These are phyloP conservation scores for Sporothrix dimorphospora DNA, from an alignment of 2,329 filamentous ascomycete genomes.

Conservation along the genomic window DNA sequence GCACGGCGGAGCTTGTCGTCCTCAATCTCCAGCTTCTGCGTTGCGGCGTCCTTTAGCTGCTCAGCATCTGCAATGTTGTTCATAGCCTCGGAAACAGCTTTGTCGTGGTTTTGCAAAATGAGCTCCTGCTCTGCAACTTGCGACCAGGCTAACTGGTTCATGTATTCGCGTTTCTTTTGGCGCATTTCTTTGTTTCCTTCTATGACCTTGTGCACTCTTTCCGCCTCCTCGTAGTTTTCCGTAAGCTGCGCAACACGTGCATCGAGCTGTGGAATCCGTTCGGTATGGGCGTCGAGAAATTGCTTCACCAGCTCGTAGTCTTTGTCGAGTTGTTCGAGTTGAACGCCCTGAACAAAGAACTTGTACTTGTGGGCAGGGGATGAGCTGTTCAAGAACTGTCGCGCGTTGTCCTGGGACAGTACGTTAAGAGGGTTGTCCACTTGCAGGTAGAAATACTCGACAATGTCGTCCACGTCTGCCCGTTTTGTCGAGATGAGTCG, in stretches of 20 bases:
- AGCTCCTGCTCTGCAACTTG: conserved; percentile 79
- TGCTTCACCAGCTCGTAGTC: conserved; percentile 87
- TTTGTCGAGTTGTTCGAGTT: conserved; percentile 86
- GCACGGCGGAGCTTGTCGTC: conserved; percentile 51
- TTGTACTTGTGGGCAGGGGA: conserved; percentile 87
- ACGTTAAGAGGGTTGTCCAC: conserved; percentile 97
- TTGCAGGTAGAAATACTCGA: conserved; percentile 89
- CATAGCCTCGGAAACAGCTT: conserved; percentile 45
- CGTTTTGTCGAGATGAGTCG: conserved; percentile 80
- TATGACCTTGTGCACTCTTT: conserved; percentile 65
- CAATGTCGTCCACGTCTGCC: conserved; percentile 85
- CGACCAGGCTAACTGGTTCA: conserved; percentile 78
- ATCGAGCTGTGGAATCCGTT: conserved; percentile 62
- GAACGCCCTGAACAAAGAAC: conserved; percentile 93
- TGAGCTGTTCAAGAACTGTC: conserved; percentile 88
- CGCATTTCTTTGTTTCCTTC: conserved; percentile 69
- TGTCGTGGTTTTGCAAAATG: conserved; percentile 45
- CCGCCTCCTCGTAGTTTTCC: conserved; percentile 61
- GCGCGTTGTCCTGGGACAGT: conserved; percentile 90
- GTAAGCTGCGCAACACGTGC: conserved; percentile 67
- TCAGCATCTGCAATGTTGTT: conserved; percentile 50
- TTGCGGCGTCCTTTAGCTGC: conserved; percentile 47
- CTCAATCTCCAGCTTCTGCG: conserved; percentile 52
- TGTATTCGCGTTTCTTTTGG: conserved; percentile 60
- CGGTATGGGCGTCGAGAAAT: conserved; percentile 71